Conservation (phyloP, 768 basidiomycete genomes). For the Rhizopogon vulgaris region DNA sequence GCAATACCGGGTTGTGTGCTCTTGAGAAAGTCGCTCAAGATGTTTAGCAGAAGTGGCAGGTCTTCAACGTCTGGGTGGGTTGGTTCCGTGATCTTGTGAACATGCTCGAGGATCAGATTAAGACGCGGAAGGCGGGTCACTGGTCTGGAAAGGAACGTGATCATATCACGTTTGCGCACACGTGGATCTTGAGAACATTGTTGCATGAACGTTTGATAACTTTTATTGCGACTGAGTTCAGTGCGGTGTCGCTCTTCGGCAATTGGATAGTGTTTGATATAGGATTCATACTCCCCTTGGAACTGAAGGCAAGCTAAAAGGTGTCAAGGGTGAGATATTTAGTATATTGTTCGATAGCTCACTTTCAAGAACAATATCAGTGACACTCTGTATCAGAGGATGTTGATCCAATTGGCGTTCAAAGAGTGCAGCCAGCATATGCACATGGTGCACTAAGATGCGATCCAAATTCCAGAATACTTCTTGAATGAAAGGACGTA, state of each 20-base stretch:
- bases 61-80: constrained; percentile 78
- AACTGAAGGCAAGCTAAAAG: constrained; percentile 35
- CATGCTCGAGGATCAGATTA: constrained; percentile 64
- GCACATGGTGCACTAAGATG: constrained; percentile 61
- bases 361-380: constrained; percentile 84
- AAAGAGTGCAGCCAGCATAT: constrained; percentile 68
- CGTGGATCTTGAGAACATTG: constrained; percentile 57
- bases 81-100: constrained; percentile 58
- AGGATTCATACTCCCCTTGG: constrained; percentile 65
- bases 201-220: constrained; percentile 64
- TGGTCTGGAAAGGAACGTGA: constrained; percentile 79
- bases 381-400: constrained; percentile 74
- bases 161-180: constrained; percentile 67
- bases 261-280: constrained; percentile 86
- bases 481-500: constrained; percentile 64
- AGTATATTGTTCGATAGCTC: constrained; percentile 16
- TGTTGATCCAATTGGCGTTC: constrained; percentile 79
- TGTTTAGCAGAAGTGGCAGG: constrained; percentile 63
- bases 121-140: constrained; percentile 85
- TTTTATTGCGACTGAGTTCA: constrained; percentile 62
- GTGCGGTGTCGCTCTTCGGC: constrained; percentile 77
- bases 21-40: constrained; percentile 70
- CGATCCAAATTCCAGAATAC: constrained; percentile 81
- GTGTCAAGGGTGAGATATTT: constrained; percentile 12
- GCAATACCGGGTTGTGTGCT: constrained; percentile 87